These are phyloP conservation scores for Eremochloa ophiuroides DNA, from an alignment of 176 grass and related monocot species.

Conservation along the genomic window DNA sequence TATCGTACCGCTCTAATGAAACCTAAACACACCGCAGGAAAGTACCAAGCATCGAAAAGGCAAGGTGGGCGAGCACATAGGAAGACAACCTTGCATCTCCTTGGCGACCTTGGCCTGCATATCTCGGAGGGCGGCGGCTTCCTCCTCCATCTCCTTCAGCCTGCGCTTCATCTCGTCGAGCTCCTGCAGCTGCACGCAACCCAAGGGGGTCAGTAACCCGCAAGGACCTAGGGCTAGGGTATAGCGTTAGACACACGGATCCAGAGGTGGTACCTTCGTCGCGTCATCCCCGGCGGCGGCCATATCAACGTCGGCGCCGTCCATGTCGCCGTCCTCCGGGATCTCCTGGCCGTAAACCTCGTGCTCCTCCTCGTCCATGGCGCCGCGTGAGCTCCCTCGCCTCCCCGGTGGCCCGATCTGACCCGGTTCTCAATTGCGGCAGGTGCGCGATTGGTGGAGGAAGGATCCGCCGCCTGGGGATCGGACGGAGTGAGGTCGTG, in stretches of 20 bases:
- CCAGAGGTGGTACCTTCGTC: constrained; percentile 30
- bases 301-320: constrained; percentile 66
- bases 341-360: constrained; percentile 77
- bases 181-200: constrained; percentile 39
- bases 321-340: constrained; percentile 68
- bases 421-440: not conserved
- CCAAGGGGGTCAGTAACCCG: not conserved
- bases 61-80: not conserved
- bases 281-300: constrained; percentile 35
- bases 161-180: constrained; percentile 76
- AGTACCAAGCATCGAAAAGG: not conserved
- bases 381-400: not conserved
- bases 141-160: constrained; percentile 82
- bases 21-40: not conserved
- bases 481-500: not conserved
- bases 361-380: constrained; percentile 82
- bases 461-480: not conserved
- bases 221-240: constrained; percentile 37
- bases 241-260: not conserved
- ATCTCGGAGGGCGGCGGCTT: constrained; percentile 62
- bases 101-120: constrained; percentile 84
- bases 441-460: not conserved
- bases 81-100: constrained; percentile 68
- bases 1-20: not conserved
- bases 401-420: constrained; percentile 10